These are phyloP conservation scores for Elongisporangium anandrum DNA, from an alignment of 352 stramenopile species.

Conservation along the genomic window DNA sequence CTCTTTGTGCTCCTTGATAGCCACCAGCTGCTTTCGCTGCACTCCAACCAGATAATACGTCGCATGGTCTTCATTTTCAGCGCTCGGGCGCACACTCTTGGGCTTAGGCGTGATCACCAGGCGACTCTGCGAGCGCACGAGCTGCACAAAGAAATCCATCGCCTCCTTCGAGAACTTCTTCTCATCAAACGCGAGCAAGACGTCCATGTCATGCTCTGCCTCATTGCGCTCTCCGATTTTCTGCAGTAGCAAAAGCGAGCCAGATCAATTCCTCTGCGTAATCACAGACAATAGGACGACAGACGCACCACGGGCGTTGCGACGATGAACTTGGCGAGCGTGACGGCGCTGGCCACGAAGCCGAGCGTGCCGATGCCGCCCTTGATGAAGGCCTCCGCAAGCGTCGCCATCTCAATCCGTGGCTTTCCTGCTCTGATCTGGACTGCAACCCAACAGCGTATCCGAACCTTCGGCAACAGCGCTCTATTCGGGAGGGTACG, in stretches of 20 bases:
- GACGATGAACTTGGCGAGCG: conserved; percentile 80
- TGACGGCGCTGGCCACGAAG: conserved; percentile 69
- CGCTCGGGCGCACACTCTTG: conserved; percentile 26
- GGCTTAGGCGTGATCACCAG: conserved; percentile 46
- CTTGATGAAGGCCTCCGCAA: conserved; percentile 62
- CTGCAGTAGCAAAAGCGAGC: conserved; percentile 22
- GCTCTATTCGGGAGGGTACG: background rate
- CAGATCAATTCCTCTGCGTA: conserved; percentile 3
- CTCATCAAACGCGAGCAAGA: conserved; percentile 69
- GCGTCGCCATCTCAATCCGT: conserved; percentile 47
- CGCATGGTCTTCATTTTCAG: conserved; percentile 22
- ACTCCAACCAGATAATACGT: conserved; percentile 59
- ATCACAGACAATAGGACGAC: conserved; percentile 1
- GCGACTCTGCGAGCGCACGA: conserved; percentile 57
- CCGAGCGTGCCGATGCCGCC: conserved; percentile 62
- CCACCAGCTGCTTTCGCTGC: conserved; percentile 33
- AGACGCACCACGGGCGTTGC: conserved; percentile 57
- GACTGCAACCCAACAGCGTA: background rate
- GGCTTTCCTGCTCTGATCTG: background rate
- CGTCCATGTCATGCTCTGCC: conserved; percentile 58
- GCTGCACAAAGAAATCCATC: conserved; percentile 66
- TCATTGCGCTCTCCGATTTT: conserved; percentile 47
- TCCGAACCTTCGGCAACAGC: background rate
- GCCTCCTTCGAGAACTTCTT: conserved; percentile 43
- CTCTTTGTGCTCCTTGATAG: conserved; percentile 60